Base-by-base conservation (phyloP, 306 rosid species). In the Sechiopsis laciniata region DNA sequence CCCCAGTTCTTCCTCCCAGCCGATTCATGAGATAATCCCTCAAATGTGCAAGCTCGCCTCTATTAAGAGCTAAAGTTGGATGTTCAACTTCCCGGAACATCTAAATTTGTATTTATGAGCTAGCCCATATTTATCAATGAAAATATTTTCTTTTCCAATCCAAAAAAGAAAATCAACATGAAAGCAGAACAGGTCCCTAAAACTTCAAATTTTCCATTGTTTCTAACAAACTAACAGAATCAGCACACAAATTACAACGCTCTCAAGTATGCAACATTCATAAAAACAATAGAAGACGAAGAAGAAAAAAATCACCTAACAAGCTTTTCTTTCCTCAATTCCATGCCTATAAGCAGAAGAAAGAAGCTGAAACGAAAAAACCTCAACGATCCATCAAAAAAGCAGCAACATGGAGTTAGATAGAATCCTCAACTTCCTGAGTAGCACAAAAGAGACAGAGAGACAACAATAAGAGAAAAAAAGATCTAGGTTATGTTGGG, bases 261-360 rank as follows among this genome's bases (percentile, higher is more conserved):
- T 56, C 3, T 0, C 22, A 8, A 69, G 52, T 13, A 69, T 6
- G 20, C 42, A 14, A 53, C 57, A 51, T 69, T 69, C 58, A 6
- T 13, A 16, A 4, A 45, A 73, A 9, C 10, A 72, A 54, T 40
- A 14, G 17, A 55, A 54, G 57, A 71, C 11, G 51, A 62, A 74
- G 17, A 7, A 22, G 5, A 32, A 32, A 3, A 26, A 32, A 32
- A 42, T 83, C 72, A 88, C 95, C 95, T 87, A 56, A 91, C 95
- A 77, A 91, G 89, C 83, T 83, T 91, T 22, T 84, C 95, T 80
- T 83, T 87, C 84, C 81, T 91, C 64, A 85, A 73, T 16, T 84
- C 92, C 97, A 91, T 91, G 73, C 55, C 46, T 63, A 58, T 78
- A 45, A 60, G 46, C 13, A 17, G 15, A 35, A 73, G 42, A 59